Base-by-base conservation (phyloP, 164 flowering plant genomes). In the Piper longum region DNA sequence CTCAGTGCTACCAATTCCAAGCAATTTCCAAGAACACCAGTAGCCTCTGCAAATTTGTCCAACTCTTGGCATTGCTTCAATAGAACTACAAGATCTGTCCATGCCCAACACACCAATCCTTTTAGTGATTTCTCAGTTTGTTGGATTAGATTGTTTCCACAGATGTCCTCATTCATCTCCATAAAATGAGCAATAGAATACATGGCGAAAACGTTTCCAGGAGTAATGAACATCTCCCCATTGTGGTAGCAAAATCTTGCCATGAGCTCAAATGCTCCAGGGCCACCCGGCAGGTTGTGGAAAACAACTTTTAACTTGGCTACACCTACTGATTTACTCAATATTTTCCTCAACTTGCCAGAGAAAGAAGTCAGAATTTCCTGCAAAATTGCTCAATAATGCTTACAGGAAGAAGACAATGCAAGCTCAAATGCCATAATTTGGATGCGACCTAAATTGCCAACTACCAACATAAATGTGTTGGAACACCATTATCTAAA, bases 281-380 rank as follows among this genome's bases (percentile, higher is more conserved):
- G 67, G 5, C 87, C 90, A 17, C 86, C 86, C 3, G 90, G 87
- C 52, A 85, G 80, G 66, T 78, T 81, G 42, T 78, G 72, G 70
- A 83, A 77, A 66, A 75, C 74, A 43, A 83, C 77, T 68, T 80
- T 82, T 48, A 71, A 68, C 43, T 69, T 76, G 44, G 64, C 19
- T 16, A 41, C 26, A 16, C 51, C 59, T 16, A 48, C 59, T 11
- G 66, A 44, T 56, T 67, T 75, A 43, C 68, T 59, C 56, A 84
- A 79, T 39, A 82, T 55, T 62, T 68, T 82, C 61, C 71, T 70
- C 13, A 84, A 62, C 68, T 64, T 80, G 56, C 79, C 74, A 1
- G 85, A 84, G 68, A 66, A 79, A 5, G 76, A 68, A 45, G 79
- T 67, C 43, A 82, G 65, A 70, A 79, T 57, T 72, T 52, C 66